These are phyloP conservation scores for Sporothrix globosa DNA, from an alignment of 2,329 filamentous ascomycete genomes.

Conservation along the genomic window DNA sequence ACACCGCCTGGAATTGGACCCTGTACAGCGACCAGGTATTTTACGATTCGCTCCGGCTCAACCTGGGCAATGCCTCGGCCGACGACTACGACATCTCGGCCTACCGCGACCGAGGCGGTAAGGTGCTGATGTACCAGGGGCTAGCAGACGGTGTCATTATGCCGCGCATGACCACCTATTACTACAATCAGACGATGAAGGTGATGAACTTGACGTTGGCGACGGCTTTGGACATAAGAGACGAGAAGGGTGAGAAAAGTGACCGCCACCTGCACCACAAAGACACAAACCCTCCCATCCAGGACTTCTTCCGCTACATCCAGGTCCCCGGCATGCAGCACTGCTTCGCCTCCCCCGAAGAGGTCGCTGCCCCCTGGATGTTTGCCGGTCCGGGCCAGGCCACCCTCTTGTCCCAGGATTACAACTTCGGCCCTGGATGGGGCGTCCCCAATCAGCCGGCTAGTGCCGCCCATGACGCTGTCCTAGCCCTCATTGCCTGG, in stretches of 20 bases:
- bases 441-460: conserved; percentile 32
- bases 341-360: conserved; percentile 44
- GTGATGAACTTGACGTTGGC: conserved; percentile 43
- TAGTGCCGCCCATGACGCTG: conserved; percentile 43
- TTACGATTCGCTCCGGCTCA: conserved; percentile 36
- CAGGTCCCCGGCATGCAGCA: conserved; percentile 56
- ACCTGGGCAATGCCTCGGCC: conserved; percentile 42
- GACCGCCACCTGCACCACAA: background rate
- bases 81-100: conserved; percentile 40
- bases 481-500: conserved; percentile 43
- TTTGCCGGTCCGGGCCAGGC: conserved; percentile 42
- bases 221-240: too few species aligned
- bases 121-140: conserved; percentile 51
- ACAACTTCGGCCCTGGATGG: conserved; percentile 32
- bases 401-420: conserved; percentile 30
- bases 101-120: conserved; percentile 45
- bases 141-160: conserved; percentile 46
- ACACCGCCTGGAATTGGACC: conserved; percentile 41
- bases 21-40: conserved; percentile 41
- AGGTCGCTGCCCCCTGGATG: conserved; percentile 44
- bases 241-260: background rate
- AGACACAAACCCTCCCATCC: conserved; percentile 39
- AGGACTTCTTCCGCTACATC: conserved; percentile 57
- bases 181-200: conserved; percentile 42
- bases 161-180: conserved; percentile 42